Percentiles rank a stretch among this genome's conserved stretches.
Evolutionary conservation across 768 basidiomycete genomes (phyloP).

Genomic region (Boletus subparvulus): DNA sequence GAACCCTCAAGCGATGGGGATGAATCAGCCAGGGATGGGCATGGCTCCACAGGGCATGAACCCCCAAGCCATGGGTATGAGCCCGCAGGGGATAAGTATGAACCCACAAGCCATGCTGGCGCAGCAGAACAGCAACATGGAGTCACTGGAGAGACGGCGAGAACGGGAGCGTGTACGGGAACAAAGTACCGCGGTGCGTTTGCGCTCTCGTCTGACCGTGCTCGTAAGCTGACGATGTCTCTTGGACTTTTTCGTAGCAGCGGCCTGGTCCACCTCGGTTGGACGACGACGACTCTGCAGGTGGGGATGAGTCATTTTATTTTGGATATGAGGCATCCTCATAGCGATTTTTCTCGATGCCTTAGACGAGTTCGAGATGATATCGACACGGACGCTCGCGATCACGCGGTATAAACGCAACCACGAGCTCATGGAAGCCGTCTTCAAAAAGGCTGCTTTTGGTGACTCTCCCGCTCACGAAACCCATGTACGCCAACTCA

Average conservation of each 20-base stretch:
- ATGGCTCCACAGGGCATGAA: constrained; percentile 28
- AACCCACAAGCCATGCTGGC: constrained; percentile 61
- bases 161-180: constrained; percentile 58
- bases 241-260: constrained; percentile 19
- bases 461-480: constrained; percentile 29
- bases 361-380: constrained; percentile 65
- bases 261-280: constrained; percentile 33
- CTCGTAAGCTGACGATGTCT: not conserved
- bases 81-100: constrained; percentile 29
- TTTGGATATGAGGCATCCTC: not conserved
- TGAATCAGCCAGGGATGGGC: constrained; percentile 25
- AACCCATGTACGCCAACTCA: not conserved
- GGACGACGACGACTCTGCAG: constrained; percentile 68
- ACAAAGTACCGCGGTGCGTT: constrained; percentile 43
- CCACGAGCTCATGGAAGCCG: constrained; percentile 82
- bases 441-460: constrained; percentile 73
- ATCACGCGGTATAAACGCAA: constrained; percentile 74
- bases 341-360: not conserved
- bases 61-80: constrained; percentile 24
- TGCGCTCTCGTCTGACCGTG: not conserved
- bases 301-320: constrained; percentile 32
- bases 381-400: constrained; percentile 72
- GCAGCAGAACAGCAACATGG: constrained; percentile 73
- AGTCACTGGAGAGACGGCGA: constrained; percentile 61
- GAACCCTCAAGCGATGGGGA: constrained; percentile 24